Evolutionary conservation across 1,284 basidiomycete genomes (phyloP), one percentile per base, ranked within the genome.

Genomic region (Pterulicium gracile): DNA sequence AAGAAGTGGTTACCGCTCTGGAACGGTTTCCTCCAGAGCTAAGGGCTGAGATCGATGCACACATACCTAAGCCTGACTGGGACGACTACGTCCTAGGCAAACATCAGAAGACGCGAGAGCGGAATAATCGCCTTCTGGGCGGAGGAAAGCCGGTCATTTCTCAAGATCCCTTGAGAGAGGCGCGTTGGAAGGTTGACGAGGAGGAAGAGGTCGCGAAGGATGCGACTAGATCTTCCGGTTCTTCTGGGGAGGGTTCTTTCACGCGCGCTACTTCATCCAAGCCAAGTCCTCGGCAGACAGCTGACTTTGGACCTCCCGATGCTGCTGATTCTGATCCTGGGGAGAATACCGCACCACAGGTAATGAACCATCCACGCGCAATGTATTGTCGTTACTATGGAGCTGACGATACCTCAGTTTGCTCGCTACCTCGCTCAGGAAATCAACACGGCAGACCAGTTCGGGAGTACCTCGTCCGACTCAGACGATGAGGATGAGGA

Each of bases 11-110:
- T 57, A 79, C 77, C 49, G 81, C 89, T 3, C 71, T 95, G 34
- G 84, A 92, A 42, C 81, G 88, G 42, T 94, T 91, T 64, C 91
- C 93, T 0, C 70, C 77, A 15, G 88, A 91, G 35, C 71, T 95
- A n/a, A 72, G 77, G 24, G 66, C 73, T 1, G 63, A 71, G 45
- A 76, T 94, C 47, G 66, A 75, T 40, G 67, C 70, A 43, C 78
- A 78, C 49, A 83, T 84, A 24, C 83, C 85, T 3, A 77, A 81
- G 47, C 83, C 84, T 1, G 86, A 81, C 46, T 96, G 93, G 93
- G 81, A 89, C 50, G 75, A 85, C 32, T 96, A 91, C 55, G 87
- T 95, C 39, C 79, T 75, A 4, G 88, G 87, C 2, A 70, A 86
- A 24, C 86, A 91, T 56, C 73, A 79, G 40, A 89, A 94, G 61